These are phyloP conservation scores for Myxozyma geophila DNA, from an alignment of 805 yeast species.

Conservation along the genomic window DNA sequence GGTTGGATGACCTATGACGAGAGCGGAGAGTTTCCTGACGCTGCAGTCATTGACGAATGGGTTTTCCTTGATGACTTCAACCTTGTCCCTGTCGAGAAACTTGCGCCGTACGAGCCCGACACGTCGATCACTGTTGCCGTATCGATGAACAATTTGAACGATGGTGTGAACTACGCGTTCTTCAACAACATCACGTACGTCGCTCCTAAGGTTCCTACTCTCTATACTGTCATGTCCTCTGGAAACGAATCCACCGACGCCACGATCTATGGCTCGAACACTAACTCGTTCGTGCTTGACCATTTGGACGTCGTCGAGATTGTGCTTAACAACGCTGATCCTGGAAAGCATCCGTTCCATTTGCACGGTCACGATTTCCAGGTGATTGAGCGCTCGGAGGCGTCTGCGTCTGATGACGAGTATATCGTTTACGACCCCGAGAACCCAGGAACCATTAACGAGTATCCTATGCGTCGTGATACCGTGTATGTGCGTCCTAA, in stretches of 20 bases:
- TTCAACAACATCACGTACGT: slow-evolving; percentile 84
- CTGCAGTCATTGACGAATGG: slow-evolving; percentile 46
- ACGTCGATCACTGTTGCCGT: slow-evolving; percentile 77
- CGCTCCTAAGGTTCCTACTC: slow-evolving; percentile 82
- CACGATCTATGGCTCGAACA: slow-evolving; percentile 79
- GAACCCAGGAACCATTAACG: slow-evolving; percentile 60
- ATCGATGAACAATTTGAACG: slow-evolving; percentile 76
- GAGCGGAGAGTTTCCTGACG: slow-evolving; percentile 52
- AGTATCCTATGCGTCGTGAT: slow-evolving; percentile 84
- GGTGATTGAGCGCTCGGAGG: slow-evolving; percentile 70
- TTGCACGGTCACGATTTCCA: slow-evolving; percentile 94
- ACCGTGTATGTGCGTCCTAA: slow-evolving; percentile 77
- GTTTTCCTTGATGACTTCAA: slow-evolving; percentile 76
- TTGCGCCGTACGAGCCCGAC: slow-evolving; percentile 64
- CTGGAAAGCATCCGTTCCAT: slow-evolving; percentile 98
- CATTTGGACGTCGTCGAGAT: slow-evolving; percentile 74
- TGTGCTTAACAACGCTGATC: slow-evolving; percentile 81
- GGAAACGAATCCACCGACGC: slow-evolving; percentile 55
- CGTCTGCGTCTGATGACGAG: slow-evolving; percentile 55
- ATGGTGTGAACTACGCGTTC: slow-evolving; percentile 95
- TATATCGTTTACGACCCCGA: slow-evolving; percentile 63
- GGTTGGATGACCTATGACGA: slow-evolving; percentile 67
- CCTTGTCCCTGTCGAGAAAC: slow-evolving; percentile 65
- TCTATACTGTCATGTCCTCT: slow-evolving; percentile 70
- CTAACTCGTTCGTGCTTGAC: slow-evolving; percentile 72